phyloP scores from a whole-genome alignment of 345 rosid species.

The Citrus hindsii region DNA sequence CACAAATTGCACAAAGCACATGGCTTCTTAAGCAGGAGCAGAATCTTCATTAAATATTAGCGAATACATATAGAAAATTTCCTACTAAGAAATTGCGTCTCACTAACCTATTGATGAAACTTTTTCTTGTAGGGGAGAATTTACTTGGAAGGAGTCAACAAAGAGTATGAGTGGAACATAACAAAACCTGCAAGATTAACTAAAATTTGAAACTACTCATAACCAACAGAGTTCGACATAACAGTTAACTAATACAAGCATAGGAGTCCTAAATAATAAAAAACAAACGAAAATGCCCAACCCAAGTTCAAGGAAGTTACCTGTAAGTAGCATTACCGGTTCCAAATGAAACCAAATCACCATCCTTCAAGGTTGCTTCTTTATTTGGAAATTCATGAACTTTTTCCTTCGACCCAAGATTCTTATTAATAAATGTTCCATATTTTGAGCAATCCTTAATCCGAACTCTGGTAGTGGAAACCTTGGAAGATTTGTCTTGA shows the following conservation, averaged over 20 bases:
- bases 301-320: constrained; percentile 27
- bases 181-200: constrained; percentile 54
- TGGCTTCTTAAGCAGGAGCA: background rate
- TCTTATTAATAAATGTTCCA: constrained; percentile 69
- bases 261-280: background rate
- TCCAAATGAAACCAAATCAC: constrained; percentile 76
- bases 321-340: constrained; percentile 80
- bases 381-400: constrained; percentile 62
- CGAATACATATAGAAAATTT: background rate
- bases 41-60: background rate
- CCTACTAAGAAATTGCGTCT: constrained; percentile 7
- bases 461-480: constrained; percentile 33
- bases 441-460: constrained; percentile 84
- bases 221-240: background rate
- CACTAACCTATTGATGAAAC: constrained; percentile 73
- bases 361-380: constrained; percentile 58
- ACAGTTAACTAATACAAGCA: background rate
- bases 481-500: constrained; percentile 20
- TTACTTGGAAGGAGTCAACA: constrained; percentile 36
- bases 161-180: constrained; percentile 53
- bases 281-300: background rate
- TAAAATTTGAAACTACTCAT: background rate
- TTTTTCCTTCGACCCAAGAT: constrained; percentile 43
- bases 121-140: constrained; percentile 42
- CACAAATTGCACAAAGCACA: background rate